Conservation (phyloP, 768 basidiomycete genomes). For the Exsudoporus frostii region DNA sequence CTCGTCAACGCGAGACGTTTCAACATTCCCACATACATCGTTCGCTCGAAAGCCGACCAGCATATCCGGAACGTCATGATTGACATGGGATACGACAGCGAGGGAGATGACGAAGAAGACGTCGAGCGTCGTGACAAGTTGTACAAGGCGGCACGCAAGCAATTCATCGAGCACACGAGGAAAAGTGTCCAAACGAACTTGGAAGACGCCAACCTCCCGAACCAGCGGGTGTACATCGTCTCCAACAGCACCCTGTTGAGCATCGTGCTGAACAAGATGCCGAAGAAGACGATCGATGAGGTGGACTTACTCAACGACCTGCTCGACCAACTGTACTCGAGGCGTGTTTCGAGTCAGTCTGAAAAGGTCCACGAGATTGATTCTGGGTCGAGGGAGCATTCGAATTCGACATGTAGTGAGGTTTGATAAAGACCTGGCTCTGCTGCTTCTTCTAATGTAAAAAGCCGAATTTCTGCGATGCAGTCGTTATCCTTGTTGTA, state of each 20-base stretch:
- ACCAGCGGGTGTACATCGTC: constrained; percentile 28
- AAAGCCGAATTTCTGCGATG: no score
- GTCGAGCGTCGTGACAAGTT: background rate
- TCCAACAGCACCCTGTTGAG: constrained; percentile 17
- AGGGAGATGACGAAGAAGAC: constrained; percentile 16
- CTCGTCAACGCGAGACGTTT: constrained; percentile 29
- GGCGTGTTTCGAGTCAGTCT: background rate
- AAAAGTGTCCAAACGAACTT: constrained; percentile 17
- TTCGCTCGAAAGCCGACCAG: constrained; percentile 38
- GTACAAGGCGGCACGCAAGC: constrained; percentile 13
- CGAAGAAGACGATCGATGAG: constrained; percentile 17
- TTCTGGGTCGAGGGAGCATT: background rate
- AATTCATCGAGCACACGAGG: constrained; percentile 23
- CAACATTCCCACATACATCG: constrained; percentile 34
- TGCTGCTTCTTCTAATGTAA: no score
- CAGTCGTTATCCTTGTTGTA: no score
- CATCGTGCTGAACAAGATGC: constrained; percentile 8
- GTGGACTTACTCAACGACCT: constrained; percentile 10
- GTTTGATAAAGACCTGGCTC: no score
- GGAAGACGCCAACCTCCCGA: constrained; percentile 15
- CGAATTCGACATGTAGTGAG: no score
- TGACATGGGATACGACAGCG: constrained; percentile 23
- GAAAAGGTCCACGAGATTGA: background rate
- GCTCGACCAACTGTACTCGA: constrained; percentile 5
- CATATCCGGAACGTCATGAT: constrained; percentile 26